These are phyloP conservation scores for Pyracantha coccinea DNA, from an alignment of 331 rosid species.

Conservation along the genomic window DNA sequence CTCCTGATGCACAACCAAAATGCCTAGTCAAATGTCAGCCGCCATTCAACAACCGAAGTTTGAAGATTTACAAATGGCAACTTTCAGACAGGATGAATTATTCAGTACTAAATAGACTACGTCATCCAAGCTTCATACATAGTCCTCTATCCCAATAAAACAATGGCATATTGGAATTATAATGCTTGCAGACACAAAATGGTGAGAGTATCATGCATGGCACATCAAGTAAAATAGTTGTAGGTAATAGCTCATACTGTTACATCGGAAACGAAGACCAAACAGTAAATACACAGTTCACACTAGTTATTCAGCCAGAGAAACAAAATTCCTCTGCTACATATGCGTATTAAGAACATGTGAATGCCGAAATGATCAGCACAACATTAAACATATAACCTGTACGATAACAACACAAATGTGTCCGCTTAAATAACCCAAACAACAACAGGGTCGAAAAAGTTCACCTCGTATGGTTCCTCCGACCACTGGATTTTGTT, in stretches of 20 bases:
- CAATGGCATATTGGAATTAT: not conserved
- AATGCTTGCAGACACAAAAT: not conserved
- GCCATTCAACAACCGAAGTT: no score
- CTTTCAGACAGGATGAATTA: not conserved
- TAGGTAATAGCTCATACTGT: not conserved
- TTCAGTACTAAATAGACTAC: not conserved
- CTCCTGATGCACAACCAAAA: no score
- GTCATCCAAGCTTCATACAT: not conserved
- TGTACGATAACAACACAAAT: not conserved
- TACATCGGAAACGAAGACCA: not conserved
- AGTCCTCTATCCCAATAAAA: not conserved
- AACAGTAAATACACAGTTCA: not conserved
- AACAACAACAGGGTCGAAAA: slow-evolving; percentile 10
- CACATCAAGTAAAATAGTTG: not conserved
- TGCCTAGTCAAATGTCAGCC: no score
- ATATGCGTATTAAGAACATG: not conserved
- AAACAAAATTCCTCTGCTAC: not conserved
- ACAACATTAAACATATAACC: not conserved
- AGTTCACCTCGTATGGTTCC: slow-evolving; percentile 33
- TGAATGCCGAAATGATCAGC: not conserved
- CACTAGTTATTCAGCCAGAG: not conserved
- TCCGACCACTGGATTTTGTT: slow-evolving; percentile 19
- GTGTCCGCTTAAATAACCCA: not conserved
- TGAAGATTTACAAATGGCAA: no score
- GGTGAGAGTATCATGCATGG: not conserved